Evolutionary conservation across 108 stramenopile genomes (phyloP), one percentile per base, ranked within the genome.

Genomic region (Cyclotella cryptica): DNA sequence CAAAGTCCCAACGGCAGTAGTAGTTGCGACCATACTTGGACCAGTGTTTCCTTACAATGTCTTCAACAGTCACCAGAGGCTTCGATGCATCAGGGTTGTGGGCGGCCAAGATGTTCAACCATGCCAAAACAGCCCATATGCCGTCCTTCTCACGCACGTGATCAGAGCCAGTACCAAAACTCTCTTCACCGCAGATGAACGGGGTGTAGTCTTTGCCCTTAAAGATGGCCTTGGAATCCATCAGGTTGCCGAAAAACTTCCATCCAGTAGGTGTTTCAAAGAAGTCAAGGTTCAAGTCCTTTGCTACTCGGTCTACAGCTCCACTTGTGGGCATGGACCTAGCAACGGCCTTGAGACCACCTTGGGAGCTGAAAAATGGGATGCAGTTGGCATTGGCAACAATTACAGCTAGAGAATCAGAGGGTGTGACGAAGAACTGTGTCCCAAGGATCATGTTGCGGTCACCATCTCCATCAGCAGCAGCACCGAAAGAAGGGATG

Each of bases 131-230:
- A 21, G 99, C 99, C 98, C 98, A 99, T 78, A 99, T 88, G 74
- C 99, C 99, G 87, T 99, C 99, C 96, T 99, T 99, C 81, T 99
- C 99, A 59, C 99, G 89, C 29, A 99, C 88, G 87, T 99, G 99
- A 79, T 98, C 92, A 10, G 94, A 96, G 46, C 99, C 99, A 45
- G 98, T 99, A 55, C 99, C 99, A 77, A 99, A 99, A 76, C 92
- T 93, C 79, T 99, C 99, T 79, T 99, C 99, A 39, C 99, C 99
- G 81, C 99, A 99, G 77, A 99, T 93, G 79, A 99, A 96, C n/a
- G 99, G 99, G 60, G 96, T 96, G 87, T 97, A 99, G 80, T 99
- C 95, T 61, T 84, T 85, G 22, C 92, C 95, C 29, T 87, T 89
- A 78, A 87, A 97, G 52, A 97, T 82, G 21, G 75, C 94, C 84